Evolutionary conservation across 192 early-diverging fungal species (phyloP), one percentile per base, ranked within the genome.

Genomic region (Mortierella hygrophila): DNA sequence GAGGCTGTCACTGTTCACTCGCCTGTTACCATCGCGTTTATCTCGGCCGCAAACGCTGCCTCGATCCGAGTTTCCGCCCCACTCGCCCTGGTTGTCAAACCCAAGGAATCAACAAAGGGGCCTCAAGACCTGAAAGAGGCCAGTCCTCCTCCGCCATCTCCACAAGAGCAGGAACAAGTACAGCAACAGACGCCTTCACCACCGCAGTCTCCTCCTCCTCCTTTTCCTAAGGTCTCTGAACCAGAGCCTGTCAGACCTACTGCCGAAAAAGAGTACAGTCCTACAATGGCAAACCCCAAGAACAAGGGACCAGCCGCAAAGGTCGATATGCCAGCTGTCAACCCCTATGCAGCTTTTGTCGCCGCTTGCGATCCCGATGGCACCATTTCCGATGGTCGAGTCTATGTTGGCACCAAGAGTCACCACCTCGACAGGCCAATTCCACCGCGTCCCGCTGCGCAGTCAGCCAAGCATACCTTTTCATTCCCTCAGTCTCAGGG

Each of bases 351-450:
- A 21, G 37, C 52, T 8, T 79, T 49, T 72, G 83, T 85, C 54
- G 54, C 68, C 7, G 52, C 68, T 0, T 4, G 76, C 26, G 83
- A 85, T 46, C 83, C 83, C 2, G 72, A 73, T 10, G 68, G 65
- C 20, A 77, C 74, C 0, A 76, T 77, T 70, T 70, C 79, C 42
- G 78, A 85, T 68, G 83, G 83, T 13, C 78, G 83, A 23, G 37
- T 44, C 26, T 85, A 85, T 55, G 78, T 85, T 4, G 83, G 83
- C 3, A 42, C 68, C 10, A 60, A 54, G 11, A 80, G 75, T 32
- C 83, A 85, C 29, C 68, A 80, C 16, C 32, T 85, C 3, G 78
- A 85, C 29, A 41, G 40, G 15, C 68, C 82, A 26, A 8, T n/a
- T n/a, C 38, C 55, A 18, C 26, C 37, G 4, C 32, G 42, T 15